These are phyloP conservation scores for Geranium brycei DNA, from an alignment of 345 rosid genomes.

Conservation along the genomic window DNA sequence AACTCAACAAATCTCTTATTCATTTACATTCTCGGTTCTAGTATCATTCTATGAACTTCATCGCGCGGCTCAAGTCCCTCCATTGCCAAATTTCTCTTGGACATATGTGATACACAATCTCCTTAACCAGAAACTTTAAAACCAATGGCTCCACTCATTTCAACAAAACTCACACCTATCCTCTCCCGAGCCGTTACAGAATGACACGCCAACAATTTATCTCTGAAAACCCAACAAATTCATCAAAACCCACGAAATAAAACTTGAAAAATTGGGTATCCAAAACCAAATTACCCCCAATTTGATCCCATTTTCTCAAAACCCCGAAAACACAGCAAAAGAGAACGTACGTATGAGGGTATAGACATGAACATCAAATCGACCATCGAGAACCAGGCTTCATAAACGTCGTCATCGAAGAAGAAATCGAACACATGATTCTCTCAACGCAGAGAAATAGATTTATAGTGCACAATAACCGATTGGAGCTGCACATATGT, in stretches of 20 bases:
- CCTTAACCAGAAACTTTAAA: slow-evolving; percentile 77
- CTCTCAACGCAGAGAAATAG: too few species aligned
- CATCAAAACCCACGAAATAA: neutral
- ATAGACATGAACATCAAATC: slow-evolving; percentile 71
- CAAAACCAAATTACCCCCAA: neutral
- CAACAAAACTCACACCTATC: slow-evolving; percentile 47
- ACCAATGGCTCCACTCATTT: slow-evolving; percentile 60
- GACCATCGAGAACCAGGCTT: slow-evolving; percentile 58
- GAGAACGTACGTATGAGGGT: slow-evolving; percentile 58
- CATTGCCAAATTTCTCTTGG: too few species aligned
- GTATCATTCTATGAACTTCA: too few species aligned
- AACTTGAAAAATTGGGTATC: neutral
- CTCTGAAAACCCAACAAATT: slow-evolving; percentile 35
- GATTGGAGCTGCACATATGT: too few species aligned
- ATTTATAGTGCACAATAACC: too few species aligned
- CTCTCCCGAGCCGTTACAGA: slow-evolving; percentile 70
- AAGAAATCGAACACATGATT: neutral
- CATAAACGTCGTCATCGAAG: slow-evolving; percentile 20
- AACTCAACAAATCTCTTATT: too few species aligned
- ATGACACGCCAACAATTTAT: slow-evolving; percentile 67
- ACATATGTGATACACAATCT: too few species aligned
- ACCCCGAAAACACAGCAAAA: neutral
- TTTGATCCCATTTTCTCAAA: neutral
- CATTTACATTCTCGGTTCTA: too few species aligned
- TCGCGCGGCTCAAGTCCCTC: too few species aligned